Base-by-base conservation (phyloP, 1,284 basidiomycete species). In the Meira nashicola region DNA sequence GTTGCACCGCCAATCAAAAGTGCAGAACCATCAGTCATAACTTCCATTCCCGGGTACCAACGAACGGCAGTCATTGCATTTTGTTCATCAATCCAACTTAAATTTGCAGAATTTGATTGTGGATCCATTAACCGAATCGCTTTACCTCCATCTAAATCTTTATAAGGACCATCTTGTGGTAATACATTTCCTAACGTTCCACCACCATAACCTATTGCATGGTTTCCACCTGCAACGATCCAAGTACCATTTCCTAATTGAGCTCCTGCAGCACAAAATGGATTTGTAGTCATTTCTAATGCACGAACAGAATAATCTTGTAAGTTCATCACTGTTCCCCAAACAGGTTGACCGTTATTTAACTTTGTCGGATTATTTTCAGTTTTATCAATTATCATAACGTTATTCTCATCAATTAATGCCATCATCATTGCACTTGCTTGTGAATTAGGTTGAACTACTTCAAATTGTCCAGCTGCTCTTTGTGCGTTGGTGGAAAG, bases 331-430 rank as follows among this genome's bases (percentile, higher is more conserved):
- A 75, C 65, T 10, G 73, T 63, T 19, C 70, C 73, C 76, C 76
- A 77, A 2, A 69, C 66, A 14, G 70, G 73, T 40, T 63, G 65
- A n/a, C 65, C 69, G n/a, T 67, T 60, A 12, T 52, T 23, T 8
- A 71, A 56, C 21, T 50, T 47, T 15, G 50, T n/a, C 6, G n/a
- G n/a, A 66, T 80, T 80, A 64, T 76, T 73, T 63, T 80, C 79
- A 12, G 71, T 74, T 66, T 80, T 80, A 68, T 80, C 79, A 38
- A 80, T 66, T 43, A 80, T 79, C 57, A 78, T 77, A 40, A 79
- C 75, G 43, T 65, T 68, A 50, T 76, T 56, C 49, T 78, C 65
- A 60, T 76, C 68, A 43, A 73, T 64, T 23, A 78, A 64, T 58
- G 69, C 76, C 48, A 78, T 61, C 76, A 78, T 78, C 76, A 78